Evolutionary conservation across 2,329 filamentous ascomycete species (phyloP), one percentile per base, ranked within the genome.

Genomic region (Teratosphaeria destructans): DNA sequence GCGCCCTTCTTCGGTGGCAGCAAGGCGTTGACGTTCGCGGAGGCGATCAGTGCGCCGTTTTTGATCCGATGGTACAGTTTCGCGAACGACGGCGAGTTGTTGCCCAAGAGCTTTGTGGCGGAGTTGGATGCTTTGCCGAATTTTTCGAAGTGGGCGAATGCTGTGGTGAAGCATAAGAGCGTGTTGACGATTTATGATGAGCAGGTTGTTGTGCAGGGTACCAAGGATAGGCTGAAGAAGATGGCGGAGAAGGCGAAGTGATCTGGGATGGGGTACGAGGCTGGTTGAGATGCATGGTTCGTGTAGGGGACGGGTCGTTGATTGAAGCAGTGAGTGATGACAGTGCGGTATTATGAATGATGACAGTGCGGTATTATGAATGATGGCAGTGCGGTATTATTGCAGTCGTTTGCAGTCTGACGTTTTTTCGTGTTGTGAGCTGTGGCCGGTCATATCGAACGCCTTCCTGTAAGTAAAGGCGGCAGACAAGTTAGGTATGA

Each of bases 21-120:
- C 56, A 65, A 70, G n/a, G 72, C 74, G 69, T 69, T 91, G 49
- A 93, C 88, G 0, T 73, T 91, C 39, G 89, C 85, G 11, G 90
- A 94, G 82, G 88, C 89, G n/a, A 63, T 68, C 60, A 81, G 80
- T 1, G 87, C 83, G 0, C 85, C 87, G 0, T 90, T 91, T 70
- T 68, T 89, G 10, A 68, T 90, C 23, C 80, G 88, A 1, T 70
- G 86, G 23, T 77, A 85, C 53, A 72, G 77, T 1, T 77, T 83
- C 32, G 68, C 78, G 0, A 83, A 85, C 67, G 75, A 81, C 26
- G 77, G 77, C 39, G 78, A 76, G 1, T 60, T 89, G 16, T 71
- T 83, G 59, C 85, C 83, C 0, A 70, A 67, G 64, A 78, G 70
- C 27, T 70, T 85, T 59, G 68, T 74, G 54, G 70, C 73, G 55